These are phyloP conservation scores for Lagenidium giganteum DNA, from an alignment of 352 stramenopile genomes.

Conservation along the genomic window DNA sequence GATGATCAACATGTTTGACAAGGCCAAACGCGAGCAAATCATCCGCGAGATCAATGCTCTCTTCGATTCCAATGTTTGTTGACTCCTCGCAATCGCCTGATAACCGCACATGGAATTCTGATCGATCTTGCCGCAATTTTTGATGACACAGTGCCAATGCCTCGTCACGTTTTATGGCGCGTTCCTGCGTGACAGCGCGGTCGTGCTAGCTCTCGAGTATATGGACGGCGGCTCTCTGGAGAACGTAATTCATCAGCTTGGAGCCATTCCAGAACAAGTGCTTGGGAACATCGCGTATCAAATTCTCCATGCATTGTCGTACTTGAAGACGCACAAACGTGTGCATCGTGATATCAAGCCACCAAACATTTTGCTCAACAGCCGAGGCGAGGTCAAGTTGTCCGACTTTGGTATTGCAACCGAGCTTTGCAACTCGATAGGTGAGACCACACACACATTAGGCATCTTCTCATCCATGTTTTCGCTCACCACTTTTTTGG, in stretches of 20 bases:
- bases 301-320: conserved; percentile 90
- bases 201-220: conserved; percentile 90
- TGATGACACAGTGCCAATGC: conserved; percentile 38
- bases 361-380: conserved; percentile 93
- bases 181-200: conserved; percentile 84
- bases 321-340: conserved; percentile 91
- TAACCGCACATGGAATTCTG: background rate
- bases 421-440: conserved; percentile 84
- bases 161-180: conserved; percentile 90
- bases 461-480: too few relatives aligned
- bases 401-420: conserved; percentile 96
- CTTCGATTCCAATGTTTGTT: conserved; percentile 62
- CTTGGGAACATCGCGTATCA: conserved; percentile 92
- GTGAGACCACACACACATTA: too few relatives aligned
- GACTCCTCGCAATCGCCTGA: too few relatives aligned
- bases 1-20: conserved; percentile 88
- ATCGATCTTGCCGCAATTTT: background rate
- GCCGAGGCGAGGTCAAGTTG: conserved; percentile 90
- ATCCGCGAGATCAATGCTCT: conserved; percentile 88
- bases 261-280: conserved; percentile 80
- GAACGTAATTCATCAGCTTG: conserved; percentile 82
- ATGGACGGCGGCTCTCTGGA: conserved; percentile 92
- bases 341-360: conserved; percentile 98
- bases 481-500: background rate
- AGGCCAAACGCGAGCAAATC: conserved; percentile 80